A percentile compares a stretch with the other conserved stretches of the same genome.
Conservation (phyloP, 2,329 filamentous ascomycete species). For the Bretziella fagacearum region DNA sequence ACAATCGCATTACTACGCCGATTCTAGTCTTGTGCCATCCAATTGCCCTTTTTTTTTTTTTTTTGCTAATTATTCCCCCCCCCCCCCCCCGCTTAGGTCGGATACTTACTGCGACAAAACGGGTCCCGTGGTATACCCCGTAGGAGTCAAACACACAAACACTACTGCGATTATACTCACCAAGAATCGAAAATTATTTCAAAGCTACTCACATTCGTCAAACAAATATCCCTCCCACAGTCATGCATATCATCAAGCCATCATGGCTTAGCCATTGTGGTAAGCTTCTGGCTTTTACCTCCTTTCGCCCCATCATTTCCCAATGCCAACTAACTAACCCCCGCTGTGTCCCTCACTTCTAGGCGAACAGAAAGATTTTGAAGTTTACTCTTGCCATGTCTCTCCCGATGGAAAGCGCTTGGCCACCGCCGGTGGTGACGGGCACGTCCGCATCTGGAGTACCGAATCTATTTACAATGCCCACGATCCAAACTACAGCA, state of each 20-base stretch:
- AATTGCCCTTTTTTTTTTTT: too few relatives aligned
- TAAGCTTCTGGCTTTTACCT: conserved; percentile 5
- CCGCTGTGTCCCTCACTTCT: background rate
- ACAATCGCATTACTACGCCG: too few relatives aligned
- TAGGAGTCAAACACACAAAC: too few relatives aligned
- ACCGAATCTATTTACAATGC: conserved; percentile 83
- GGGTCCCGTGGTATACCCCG: too few relatives aligned
- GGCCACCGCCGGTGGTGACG: conserved; percentile 90
- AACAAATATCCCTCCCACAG: conserved; percentile 12
- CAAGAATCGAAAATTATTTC: too few relatives aligned
- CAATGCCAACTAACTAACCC: background rate
- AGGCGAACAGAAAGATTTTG: conserved; percentile 89
- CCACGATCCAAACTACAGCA: conserved; percentile 50
- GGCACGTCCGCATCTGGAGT: conserved; percentile 94
- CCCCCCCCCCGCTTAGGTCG: too few relatives aligned
- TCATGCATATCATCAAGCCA: conserved; percentile 82
- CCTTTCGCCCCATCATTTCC: background rate
- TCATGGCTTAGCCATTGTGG: conserved; percentile 87
- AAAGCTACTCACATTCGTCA: too few relatives aligned
- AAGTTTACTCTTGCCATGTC: conserved; percentile 96
- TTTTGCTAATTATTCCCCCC: too few relatives aligned
- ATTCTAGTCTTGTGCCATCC: too few relatives aligned
- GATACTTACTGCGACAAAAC: too few relatives aligned
- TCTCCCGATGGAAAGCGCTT: conserved; percentile 85
- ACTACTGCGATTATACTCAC: too few relatives aligned